phyloP scores from a whole-genome alignment of 2,329 filamentous ascomycete species.

The Pleomassaria siparia region DNA sequence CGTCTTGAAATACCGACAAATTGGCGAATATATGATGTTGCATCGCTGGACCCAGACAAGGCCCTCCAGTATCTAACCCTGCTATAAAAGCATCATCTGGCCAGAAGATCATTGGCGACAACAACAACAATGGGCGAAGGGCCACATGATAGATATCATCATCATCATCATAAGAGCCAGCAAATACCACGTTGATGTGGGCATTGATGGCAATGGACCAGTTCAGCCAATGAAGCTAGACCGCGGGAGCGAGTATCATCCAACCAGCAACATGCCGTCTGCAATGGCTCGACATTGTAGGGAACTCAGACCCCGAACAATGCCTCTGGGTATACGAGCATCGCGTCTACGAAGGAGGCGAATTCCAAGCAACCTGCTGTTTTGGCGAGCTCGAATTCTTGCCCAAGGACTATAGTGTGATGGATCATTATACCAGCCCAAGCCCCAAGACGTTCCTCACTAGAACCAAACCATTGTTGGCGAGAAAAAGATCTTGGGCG shows the following conservation, averaged over 20 bases:
- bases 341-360: conserved; percentile 39
- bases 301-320: conserved; percentile 37
- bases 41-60: conserved; percentile 20
- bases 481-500: conserved; percentile 58
- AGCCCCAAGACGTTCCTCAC: conserved; percentile 37
- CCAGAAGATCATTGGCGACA: conserved; percentile 56
- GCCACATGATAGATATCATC: conserved; percentile 51
- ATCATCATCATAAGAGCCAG: conserved; percentile 42
- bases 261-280: conserved; percentile 34
- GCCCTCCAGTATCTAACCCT: conserved; percentile 31
- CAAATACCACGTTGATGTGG: conserved; percentile 47
- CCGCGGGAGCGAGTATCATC: conserved; percentile 31
- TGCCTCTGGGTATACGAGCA: conserved; percentile 50
- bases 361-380: conserved; percentile 64
- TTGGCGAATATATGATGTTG: conserved; percentile 27
- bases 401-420: conserved; percentile 32
- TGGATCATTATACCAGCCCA: conserved; percentile 41
- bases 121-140: conserved; percentile 49
- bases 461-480: conserved; percentile 23
- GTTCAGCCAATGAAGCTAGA: conserved; percentile 42
- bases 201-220: conserved; percentile 45
- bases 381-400: conserved; percentile 55
- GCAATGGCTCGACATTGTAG: conserved; percentile 37
- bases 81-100: conserved; percentile 46
- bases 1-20: conserved; percentile 32